Evolutionary conservation across 345 rosid genomes (phyloP), one percentile per base, ranked within the genome.

Genomic region (Gossypium mustelinum): DNA sequence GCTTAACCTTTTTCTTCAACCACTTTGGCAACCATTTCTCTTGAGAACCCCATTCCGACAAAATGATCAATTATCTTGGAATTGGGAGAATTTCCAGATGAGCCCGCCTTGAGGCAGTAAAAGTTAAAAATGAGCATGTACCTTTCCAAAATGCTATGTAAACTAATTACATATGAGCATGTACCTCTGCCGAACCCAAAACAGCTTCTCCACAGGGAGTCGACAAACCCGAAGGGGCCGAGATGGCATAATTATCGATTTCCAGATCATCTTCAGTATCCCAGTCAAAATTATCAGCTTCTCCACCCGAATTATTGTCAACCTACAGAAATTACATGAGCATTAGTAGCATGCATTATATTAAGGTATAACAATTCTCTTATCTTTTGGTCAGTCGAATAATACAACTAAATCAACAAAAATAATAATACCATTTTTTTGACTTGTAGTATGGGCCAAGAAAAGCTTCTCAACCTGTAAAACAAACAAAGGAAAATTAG

Each of bases 11-110:
- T 82, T 84, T 94, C 88, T 18, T 83, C 88, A 24, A 92, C 86
- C 14, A 82, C 92, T 76, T 85, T 89, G 69, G 82, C 79, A 52
- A 91, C 92, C 43, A 85, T 76, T 62, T 89, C 82, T 56, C 84
- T 89, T 11, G 87, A 65, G 75, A 89, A 92, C 16, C 97, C 98
- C 98, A 90, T 92, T 7, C 81, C 86, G 29, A 88, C 78, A 76
- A 92, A 94, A 63, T 87, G 84, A 83, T 84, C 84, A 51, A 85
- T 76, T 68, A 81, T 24, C 76, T 86, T 90, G 63, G 92, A 67
- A 68, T 79, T 82, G 50, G 90, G 86, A 14, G 91, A 88, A 74
- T 90, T 79, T 62, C 83, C 84, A 27, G 81, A 81, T 1, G 79
- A 79, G 75, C 79, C 76, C 68, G 84, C 90, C 99, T 92, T 71